These are phyloP conservation scores for Aspergillus floridensis DNA, from an alignment of 2,329 filamentous ascomycete genomes.

Conservation along the genomic window DNA sequence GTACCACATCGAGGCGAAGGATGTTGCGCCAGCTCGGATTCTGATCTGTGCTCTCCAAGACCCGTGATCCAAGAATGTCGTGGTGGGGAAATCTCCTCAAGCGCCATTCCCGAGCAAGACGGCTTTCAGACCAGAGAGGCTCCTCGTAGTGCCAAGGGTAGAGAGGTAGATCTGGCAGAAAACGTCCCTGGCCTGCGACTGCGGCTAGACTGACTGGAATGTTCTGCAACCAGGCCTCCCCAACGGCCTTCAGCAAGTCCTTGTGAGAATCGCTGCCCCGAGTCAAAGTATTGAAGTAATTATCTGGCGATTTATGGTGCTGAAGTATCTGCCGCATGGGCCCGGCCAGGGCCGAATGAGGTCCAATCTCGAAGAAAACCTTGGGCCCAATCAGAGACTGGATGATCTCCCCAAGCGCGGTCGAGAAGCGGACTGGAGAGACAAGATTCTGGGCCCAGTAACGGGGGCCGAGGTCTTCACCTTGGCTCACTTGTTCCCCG, in stretches of 20 bases:
- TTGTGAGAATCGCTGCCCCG: constrained; percentile 2
- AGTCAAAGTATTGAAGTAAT: too few species aligned
- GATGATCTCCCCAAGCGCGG: too few species aligned
- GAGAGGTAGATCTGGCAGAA: constrained; percentile 2
- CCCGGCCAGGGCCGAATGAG: constrained; percentile 36
- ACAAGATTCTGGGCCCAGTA: not conserved
- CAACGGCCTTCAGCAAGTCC: not conserved
- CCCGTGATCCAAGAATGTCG: constrained; percentile 7
- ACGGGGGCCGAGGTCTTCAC: too few species aligned
- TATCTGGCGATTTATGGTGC: constrained; percentile 12
- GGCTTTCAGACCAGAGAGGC: constrained; percentile 9
- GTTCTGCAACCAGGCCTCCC: constrained; percentile 1
- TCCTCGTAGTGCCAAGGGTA: constrained; percentile 12
- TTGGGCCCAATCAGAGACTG: too few species aligned
- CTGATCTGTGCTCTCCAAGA: not conserved
- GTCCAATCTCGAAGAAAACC: constrained; percentile 35
- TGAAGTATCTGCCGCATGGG: constrained; percentile 22
- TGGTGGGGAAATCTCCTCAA: constrained; percentile 7
- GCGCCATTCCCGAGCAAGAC: constrained; percentile 3
- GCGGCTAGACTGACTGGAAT: constrained; percentile 2
- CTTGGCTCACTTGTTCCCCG: too few species aligned
- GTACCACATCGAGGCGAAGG: too few species aligned
- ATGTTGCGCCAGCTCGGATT: constrained; percentile 4
- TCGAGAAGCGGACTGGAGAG: not conserved
- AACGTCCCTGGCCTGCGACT: not conserved